Percentiles rank a stretch among this genome's conserved stretches.
These are phyloP conservation scores for Taiwanofungus camphoratus DNA, from an alignment of 1,284 basidiomycete species.

Conservation along the genomic window DNA sequence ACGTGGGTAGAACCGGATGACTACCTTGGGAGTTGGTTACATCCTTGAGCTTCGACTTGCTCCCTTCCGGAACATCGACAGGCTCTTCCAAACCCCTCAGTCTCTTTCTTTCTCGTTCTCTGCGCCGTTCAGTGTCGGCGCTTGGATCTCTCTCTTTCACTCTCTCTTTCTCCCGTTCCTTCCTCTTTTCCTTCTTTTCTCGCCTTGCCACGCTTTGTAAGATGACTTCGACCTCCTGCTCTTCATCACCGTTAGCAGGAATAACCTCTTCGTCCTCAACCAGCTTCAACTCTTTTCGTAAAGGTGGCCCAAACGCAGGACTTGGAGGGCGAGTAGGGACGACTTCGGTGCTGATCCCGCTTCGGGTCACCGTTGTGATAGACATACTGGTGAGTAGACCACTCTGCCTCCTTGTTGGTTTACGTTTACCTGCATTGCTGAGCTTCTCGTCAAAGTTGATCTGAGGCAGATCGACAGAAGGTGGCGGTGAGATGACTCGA, in stretches of 20 bases:
- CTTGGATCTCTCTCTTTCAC: constrained; percentile 29
- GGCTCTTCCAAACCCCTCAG: constrained; percentile 29
- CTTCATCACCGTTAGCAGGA: constrained; percentile 26
- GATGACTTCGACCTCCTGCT: constrained; percentile 27
- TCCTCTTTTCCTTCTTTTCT: constrained; percentile 32
- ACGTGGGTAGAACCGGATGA: constrained; percentile 28
- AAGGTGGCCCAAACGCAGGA: constrained; percentile 62
- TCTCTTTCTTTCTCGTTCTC: constrained; percentile 33
- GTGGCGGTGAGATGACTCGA: constrained; percentile 30
- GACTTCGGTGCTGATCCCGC: constrained; percentile 27
- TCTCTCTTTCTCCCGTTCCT: constrained; percentile 30
- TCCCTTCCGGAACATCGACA: constrained; percentile 27
- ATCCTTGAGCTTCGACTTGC: constrained; percentile 54
- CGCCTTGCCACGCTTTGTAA: constrained; percentile 19
- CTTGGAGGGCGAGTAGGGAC: constrained; percentile 48
- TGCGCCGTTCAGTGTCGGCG: constrained; percentile 22
- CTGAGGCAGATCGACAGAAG: constrained; percentile 19
- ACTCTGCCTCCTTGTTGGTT: constrained; percentile 57
- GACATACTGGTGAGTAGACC: constrained; percentile 45
- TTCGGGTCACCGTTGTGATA: constrained; percentile 24
- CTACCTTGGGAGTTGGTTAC: constrained; percentile 52
- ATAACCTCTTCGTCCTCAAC: constrained; percentile 56
- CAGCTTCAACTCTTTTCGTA: constrained; percentile 45
- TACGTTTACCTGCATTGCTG: constrained; percentile 38
- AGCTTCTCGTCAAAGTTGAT: constrained; percentile 28